phyloP scores from a whole-genome alignment of 495 filamentous ascomycete genomes.

The Parathielavia hyrcaniae region DNA sequence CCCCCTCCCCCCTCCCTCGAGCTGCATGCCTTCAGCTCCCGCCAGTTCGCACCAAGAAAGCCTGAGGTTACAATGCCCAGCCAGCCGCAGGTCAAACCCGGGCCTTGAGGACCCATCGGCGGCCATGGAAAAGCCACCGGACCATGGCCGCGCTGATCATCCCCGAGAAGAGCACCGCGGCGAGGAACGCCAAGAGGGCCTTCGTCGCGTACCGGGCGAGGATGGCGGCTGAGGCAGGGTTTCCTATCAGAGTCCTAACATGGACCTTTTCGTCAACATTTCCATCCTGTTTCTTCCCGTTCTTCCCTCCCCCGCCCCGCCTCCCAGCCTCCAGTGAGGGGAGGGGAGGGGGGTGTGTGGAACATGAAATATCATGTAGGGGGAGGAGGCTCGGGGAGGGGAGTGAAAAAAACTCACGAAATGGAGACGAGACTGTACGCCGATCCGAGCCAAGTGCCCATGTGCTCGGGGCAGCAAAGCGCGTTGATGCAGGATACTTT shows the following conservation, averaged over 20 bases:
- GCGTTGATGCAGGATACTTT: slow-evolving; percentile 30
- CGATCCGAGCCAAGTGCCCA: slow-evolving; percentile 28
- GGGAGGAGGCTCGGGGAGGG: neutral
- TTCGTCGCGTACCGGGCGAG: slow-evolving; percentile 15
- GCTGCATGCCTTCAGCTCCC: slow-evolving; percentile 2
- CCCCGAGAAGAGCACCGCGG: slow-evolving; percentile 21
- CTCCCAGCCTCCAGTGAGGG: no score
- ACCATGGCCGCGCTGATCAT: slow-evolving; percentile 21
- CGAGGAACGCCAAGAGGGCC: slow-evolving; percentile 27
- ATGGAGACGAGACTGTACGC: slow-evolving; percentile 26
- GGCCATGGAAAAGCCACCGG: slow-evolving; percentile 22
- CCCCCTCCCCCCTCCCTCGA: no score
- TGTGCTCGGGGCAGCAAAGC: slow-evolving; percentile 21
- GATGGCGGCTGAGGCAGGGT: slow-evolving; percentile 24
- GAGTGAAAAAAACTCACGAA: slow-evolving; percentile 21
- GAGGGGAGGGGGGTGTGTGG: no score
- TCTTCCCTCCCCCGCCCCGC: no score
- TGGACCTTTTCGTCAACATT: neutral
- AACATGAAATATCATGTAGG: neutral
- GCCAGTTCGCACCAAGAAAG: no score
- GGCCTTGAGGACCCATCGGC: slow-evolving; percentile 17
- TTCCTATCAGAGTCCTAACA: slow-evolving; percentile 26
- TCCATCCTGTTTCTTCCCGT: no score
- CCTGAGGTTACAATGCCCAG: neutral
- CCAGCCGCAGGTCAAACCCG: slow-evolving; percentile 13